These are phyloP conservation scores for Cydonia oblonga DNA, from an alignment of 331 rosid genomes.

Conservation along the genomic window DNA sequence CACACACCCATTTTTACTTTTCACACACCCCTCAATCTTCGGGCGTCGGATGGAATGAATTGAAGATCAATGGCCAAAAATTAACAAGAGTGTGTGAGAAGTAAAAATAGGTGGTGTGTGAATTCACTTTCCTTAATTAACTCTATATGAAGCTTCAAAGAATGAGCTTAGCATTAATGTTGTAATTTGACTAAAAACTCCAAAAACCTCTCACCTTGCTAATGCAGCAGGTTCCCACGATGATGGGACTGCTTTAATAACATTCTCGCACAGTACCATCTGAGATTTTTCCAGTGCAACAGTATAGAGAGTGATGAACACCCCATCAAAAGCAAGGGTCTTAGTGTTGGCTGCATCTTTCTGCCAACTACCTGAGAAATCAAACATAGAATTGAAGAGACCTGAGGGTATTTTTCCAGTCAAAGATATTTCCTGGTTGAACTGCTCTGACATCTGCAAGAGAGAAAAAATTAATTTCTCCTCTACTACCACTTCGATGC, in stretches of 20 bases:
- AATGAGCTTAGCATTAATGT: neutral
- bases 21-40: too few relatives aligned
- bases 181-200: neutral
- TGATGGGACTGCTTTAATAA: conserved; percentile 72
- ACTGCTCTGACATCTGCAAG: conserved; percentile 94
- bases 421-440: conserved; percentile 80
- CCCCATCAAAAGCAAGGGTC: conserved; percentile 92
- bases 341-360: conserved; percentile 87
- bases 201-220: conserved; percentile 52
- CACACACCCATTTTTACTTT: too few relatives aligned
- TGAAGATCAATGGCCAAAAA: too few relatives aligned
- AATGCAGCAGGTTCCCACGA: conserved; percentile 90
- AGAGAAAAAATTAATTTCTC: neutral
- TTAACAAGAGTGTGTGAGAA: too few relatives aligned
- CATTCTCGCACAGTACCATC: conserved; percentile 55
- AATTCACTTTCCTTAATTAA: too few relatives aligned
- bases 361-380: conserved; percentile 94
- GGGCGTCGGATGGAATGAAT: too few relatives aligned
- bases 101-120: too few relatives aligned
- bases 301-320: conserved; percentile 78
- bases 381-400: conserved; percentile 87
- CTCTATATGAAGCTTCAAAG: neutral
- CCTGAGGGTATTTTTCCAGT: conserved; percentile 96
- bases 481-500: neutral
- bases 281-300: conserved; percentile 92